A percentile compares a stretch with the other conserved stretches of the same genome.
These are phyloP conservation scores for Paraphaeosphaeria sporulosa DNA, from an alignment of 2,329 filamentous ascomycete genomes.

Conservation along the genomic window DNA sequence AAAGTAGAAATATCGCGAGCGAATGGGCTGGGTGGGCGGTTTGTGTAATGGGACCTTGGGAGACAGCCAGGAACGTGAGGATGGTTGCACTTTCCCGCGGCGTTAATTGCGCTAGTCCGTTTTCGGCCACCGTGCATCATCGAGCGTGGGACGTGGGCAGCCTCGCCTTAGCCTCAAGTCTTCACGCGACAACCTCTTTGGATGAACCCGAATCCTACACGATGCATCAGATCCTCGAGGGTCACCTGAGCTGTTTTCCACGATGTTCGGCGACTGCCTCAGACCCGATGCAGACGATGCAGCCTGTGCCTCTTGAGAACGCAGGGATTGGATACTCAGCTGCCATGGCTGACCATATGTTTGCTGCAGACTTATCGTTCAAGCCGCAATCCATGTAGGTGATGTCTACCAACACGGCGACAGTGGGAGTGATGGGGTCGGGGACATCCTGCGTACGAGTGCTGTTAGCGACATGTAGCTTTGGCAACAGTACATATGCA, in stretches of 20 bases:
- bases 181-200: background rate
- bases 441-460: background rate
- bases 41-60: background rate
- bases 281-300: background rate
- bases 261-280: too few relatives aligned
- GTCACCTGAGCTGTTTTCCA: too few relatives aligned
- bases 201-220: too few relatives aligned
- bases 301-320: background rate
- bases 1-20: slow-evolving; percentile 4
- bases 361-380: background rate
- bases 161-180: background rate
- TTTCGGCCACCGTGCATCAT: background rate
- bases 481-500: too few relatives aligned
- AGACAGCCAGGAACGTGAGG: slow-evolving; percentile 5
- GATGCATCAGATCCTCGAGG: too few relatives aligned
- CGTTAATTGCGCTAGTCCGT: background rate
- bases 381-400: background rate
- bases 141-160: slow-evolving; percentile 5
- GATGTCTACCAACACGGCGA: background rate
- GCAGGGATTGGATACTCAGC: background rate
- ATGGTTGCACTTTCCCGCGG: slow-evolving; percentile 9
- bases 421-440: background rate
- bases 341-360: background rate
- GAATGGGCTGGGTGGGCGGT: background rate
- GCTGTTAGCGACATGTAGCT: background rate